Evolutionary conservation across 2,329 filamentous ascomycete genomes (phyloP), one percentile per base, ranked within the genome.

Genomic region (Fusarium chlamydosporum): DNA sequence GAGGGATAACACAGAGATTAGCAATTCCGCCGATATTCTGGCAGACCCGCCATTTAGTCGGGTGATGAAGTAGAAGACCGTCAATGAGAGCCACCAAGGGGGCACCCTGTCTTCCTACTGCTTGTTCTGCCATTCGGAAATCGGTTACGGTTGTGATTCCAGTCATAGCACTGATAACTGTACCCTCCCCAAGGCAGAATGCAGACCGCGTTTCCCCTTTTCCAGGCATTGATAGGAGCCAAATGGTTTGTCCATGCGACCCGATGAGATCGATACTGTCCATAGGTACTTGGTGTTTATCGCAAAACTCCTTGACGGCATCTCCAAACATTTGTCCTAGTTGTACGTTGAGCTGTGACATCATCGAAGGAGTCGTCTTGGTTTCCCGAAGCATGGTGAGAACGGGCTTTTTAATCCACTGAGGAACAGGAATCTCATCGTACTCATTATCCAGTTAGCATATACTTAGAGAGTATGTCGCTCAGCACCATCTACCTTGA

Each of bases 11-110:
- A 76, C 83, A 88, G 26, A 89, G 83, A 66, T 86, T 89, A 27
- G 84, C 84, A 45, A 89, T 87, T 33, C 87, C 85, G 43, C 85
- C 85, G 53, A 89, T 88, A 71, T 88, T 88, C 71, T 89, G 84
- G 73, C 86, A 88, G 6, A 84, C 85, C 42, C 87, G 83, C 26
- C 86, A 78, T 74, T 87, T 87, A 6, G 76, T 83, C 0, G 85
- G 84, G 68, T 89, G 85, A 67, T 86, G 84, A 18, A 89, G 79
- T 11, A 88, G 71, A 6, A 88, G 77, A 1, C 82, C 81, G 67
- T 89, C 85, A 69, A 89, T 86, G 68, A 89, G 87, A 20, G 82
- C 85, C 58, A 86, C 84, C 16, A 88, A 79, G 1, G 86, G 85
- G 3, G 85, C 84, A 6, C 84, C 85, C 71, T 87, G 85, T 41